Conservation (phyloP, 2,329 filamentous ascomycete genomes). For the Stachybotrys chartarum region DNA sequence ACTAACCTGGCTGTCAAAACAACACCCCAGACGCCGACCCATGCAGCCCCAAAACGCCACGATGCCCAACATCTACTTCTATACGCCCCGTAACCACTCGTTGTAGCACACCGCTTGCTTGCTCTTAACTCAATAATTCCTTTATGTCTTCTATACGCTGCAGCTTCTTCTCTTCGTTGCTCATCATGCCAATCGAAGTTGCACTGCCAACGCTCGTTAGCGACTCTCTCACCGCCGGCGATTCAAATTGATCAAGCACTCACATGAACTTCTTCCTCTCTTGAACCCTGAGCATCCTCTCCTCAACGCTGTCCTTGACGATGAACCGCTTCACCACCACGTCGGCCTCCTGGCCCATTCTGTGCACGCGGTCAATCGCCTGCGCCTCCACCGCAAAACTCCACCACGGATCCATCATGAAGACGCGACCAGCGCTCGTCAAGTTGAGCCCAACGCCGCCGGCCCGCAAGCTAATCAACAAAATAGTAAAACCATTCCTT, state of each 20-base stretch:
- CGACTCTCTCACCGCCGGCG: not conserved
- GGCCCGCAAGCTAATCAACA: slow-evolving; percentile 79
- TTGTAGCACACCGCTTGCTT: not conserved
- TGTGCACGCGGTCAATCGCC: slow-evolving; percentile 93
- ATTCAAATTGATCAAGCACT: slow-evolving; percentile 33
- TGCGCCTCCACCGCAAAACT: slow-evolving; percentile 94
- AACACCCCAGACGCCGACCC: not conserved
- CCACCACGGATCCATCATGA: slow-evolving; percentile 99
- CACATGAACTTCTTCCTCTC: slow-evolving; percentile 94
- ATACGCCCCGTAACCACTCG: not conserved
- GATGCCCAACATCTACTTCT: not conserved
- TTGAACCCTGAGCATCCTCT: slow-evolving; percentile 88
- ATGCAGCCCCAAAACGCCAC: not conserved
- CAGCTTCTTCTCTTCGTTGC: slow-evolving; percentile 83
- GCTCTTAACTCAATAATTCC: slow-evolving; percentile 63
- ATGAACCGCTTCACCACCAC: slow-evolving; percentile 86
- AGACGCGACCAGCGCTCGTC: slow-evolving; percentile 82
- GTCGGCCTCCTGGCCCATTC: slow-evolving; percentile 86
- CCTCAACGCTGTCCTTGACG: slow-evolving; percentile 84
- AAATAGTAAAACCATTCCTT: slow-evolving; percentile 54
- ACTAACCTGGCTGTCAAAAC: not conserved
- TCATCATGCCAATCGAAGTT: slow-evolving; percentile 91
- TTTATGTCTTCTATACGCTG: slow-evolving; percentile 91
- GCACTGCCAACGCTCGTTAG: slow-evolving; percentile 49
- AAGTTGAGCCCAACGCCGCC: slow-evolving; percentile 93